Evolutionary conservation across 768 basidiomycete genomes (phyloP), one percentile per base, ranked within the genome.

Genomic region (Hericium erinaceus): DNA sequence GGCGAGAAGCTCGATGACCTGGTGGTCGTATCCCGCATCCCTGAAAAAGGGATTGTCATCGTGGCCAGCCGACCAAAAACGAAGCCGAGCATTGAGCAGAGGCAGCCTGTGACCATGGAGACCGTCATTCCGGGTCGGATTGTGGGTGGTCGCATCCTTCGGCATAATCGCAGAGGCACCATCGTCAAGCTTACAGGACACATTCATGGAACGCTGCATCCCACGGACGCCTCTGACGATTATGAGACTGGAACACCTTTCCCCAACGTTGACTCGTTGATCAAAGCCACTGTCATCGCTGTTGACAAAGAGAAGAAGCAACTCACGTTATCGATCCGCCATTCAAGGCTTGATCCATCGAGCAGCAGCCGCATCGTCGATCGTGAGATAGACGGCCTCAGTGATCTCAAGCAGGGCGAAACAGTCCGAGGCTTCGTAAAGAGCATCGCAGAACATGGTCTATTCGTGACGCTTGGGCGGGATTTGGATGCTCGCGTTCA

Each of bases 401-500:
- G 73, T 2, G 84, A 87, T 52, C 68, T 95, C 20, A 79, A 85
- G 63, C 76, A 80, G 22, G 95, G 93, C 4, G 76, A 87, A 54
- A 80, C 75, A n/a, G 74, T 95, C 16, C 80, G 92, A 55, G 95
- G 95, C 11, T 92, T 95, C 66, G 80, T 98, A 66, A 97, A 92
- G 73, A 90, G 82, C 64, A 76, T 98, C 37, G 80, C 83, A 16
- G 87, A 92, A 49, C 85, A 89, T 66, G 95, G 95, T 15, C 66
- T 99, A 18, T 98, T 97, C 64, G 92, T 99, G 3, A 82, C 82
- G 26, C 72, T 99, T 39, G 92, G 91, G 10, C 80, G 86, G 33
- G 79, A 79, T n/a, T 75, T 97, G 26, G 92, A 94, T 66, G 94
- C 89, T 57, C 84, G 95, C 16, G 85, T 99, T 26, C 92, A 95